These are phyloP conservation scores for Dioscorea cayenensis DNA, from an alignment of 116 monocot species.

Conservation along the genomic window DNA sequence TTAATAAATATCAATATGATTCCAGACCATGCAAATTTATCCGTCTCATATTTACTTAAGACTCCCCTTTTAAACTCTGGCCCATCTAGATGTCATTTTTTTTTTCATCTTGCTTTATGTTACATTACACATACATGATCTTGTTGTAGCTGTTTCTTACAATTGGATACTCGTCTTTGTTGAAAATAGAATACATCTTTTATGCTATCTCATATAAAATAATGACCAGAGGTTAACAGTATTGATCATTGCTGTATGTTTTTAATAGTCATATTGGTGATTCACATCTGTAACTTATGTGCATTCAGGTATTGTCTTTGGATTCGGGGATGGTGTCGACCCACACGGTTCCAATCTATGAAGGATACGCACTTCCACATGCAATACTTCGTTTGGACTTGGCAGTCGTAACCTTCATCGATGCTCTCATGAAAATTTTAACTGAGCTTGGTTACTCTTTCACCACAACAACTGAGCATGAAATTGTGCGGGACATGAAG, in stretches of 20 bases:
- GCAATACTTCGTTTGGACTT: conserved; percentile 35
- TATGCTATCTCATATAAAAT: not conserved
- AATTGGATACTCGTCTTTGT: no score
- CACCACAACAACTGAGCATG: conserved; percentile 37
- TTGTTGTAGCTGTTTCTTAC: not conserved
- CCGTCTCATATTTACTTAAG: no score
- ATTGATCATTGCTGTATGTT: not conserved
- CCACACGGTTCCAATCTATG: conserved; percentile 34
- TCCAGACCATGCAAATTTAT: no score
- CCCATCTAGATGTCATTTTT: no score
- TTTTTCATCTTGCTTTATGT: no score
- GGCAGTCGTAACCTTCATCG: conserved; percentile 27
- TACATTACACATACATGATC: not conserved
- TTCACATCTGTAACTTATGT: not conserved
- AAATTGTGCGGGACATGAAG: conserved; percentile 34
- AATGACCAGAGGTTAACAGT: not conserved
- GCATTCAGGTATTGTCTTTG: conserved; percentile 27
- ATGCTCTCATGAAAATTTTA: conserved; percentile 29
- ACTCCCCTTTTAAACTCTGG: no score
- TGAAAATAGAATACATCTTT: not conserved
- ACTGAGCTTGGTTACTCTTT: conserved; percentile 36
- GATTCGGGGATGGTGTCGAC: conserved; percentile 41
- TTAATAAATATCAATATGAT: no score
- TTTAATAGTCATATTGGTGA: not conserved
- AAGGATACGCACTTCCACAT: conserved; percentile 34